Percentiles rank a stretch among this genome's conserved stretches.
phyloP scores from a whole-genome alignment of 192 early-diverging fungal species.

The Dimargaris xerosporica region DNA sequence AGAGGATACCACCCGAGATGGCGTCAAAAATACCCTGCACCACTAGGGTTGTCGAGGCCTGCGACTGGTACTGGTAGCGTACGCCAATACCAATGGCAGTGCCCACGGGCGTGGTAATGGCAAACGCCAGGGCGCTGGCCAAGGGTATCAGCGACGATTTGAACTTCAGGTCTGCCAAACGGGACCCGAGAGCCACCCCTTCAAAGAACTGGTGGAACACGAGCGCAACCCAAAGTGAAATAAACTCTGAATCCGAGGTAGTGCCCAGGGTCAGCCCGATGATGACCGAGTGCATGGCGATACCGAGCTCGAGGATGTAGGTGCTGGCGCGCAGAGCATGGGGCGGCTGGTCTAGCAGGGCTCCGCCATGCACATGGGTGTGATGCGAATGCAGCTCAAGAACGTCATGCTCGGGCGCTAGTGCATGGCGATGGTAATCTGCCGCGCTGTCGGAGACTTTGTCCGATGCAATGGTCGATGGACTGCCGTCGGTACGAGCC shows the following conservation, averaged over 20 bases:
- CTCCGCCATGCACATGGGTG: slow-evolving; percentile 19
- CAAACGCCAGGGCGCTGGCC: slow-evolving; percentile 35
- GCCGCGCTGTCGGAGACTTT: not conserved
- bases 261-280: slow-evolving; percentile 54
- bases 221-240: slow-evolving; percentile 42
- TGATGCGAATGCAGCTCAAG: slow-evolving; percentile 1
- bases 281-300: slow-evolving; percentile 60
- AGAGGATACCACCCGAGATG: slow-evolving; percentile 63
- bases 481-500: not conserved
- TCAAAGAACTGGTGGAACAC: slow-evolving; percentile 67
- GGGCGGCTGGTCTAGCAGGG: slow-evolving; percentile 13
- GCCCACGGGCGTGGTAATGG: slow-evolving; percentile 66
- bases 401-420: slow-evolving; percentile 6
- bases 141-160: slow-evolving; percentile 11
- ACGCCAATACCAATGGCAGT: slow-evolving; percentile 66
- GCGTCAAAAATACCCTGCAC: slow-evolving; percentile 56
- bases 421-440: too few relatives aligned
- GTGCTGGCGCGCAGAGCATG: slow-evolving; percentile 32
- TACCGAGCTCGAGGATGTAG: slow-evolving; percentile 62
- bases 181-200: slow-evolving; percentile 58
- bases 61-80: slow-evolving; percentile 40
- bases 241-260: slow-evolving; percentile 35
- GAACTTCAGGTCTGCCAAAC: slow-evolving; percentile 39
- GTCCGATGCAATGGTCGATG: not conserved
- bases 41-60: slow-evolving; percentile 41